Evolutionary conservation across 495 filamentous ascomycete species (phyloP), one percentile per base, ranked within the genome.

Genomic region (Hypoxylon rickii): DNA sequence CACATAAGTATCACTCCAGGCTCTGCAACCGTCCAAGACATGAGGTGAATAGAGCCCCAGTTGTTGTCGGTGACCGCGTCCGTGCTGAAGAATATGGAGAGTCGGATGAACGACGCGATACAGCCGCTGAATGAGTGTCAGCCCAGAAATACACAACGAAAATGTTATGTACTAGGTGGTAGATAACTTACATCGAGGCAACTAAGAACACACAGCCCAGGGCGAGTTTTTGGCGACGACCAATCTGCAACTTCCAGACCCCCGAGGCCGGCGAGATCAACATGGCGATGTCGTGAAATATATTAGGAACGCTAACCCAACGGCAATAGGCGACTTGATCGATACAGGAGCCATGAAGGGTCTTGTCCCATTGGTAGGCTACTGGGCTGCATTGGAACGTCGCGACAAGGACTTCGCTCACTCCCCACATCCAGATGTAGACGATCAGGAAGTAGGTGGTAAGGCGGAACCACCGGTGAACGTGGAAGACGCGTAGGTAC

Each of bases 301-400:
- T 13, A 20, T 53, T 53, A 2, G 49, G 49, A 8, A 53, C 49
- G 39, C 26, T 36, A 5, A 44, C 29, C 49, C 49, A 53, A 16
- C 21, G 34, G 47, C 32, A 41, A 22, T 31, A 53, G 39, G 18
- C 8, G 18, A 44, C 29, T 8, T 48, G 51, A 33, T 55, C 22
- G 26, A 55, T 48, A 29, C 51, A 55, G 11, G 22, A 32, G 10
- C 51, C 43, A n/a, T 31, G 12, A 1, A 63, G 39, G 11, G 24
- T 26, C 6, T 39, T 37, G 36, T 73, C 51, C 69, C 68, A 78
- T 26, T 72, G 68, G 41, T 53, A 72, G 1, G 59, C 58, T 8
- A 75, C 29, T 1, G 75, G 75, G 0, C 38, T 66, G 48, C 75
- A 78, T 62, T 83, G 81, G 53, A 77, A 72, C 40, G 81, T 70